Conservation (phyloP, 129 eudicot genomes). For the Silybum marianum region DNA sequence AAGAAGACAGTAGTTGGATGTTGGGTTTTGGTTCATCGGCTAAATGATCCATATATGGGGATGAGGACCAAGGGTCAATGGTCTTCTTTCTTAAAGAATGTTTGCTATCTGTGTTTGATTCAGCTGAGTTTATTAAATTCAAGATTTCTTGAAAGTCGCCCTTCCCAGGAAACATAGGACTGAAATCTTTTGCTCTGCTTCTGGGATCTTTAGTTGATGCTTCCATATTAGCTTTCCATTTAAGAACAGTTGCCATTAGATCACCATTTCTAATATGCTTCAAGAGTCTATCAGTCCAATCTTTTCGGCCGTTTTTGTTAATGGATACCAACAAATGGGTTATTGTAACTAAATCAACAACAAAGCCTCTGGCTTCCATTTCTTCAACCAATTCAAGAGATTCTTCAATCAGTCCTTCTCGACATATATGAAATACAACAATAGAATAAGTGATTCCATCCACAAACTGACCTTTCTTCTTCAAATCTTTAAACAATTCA, state of each 20-base stretch:
- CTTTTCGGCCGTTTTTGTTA: slow-evolving; percentile 60
- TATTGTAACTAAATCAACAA: slow-evolving; percentile 79
- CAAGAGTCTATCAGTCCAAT: slow-evolving; percentile 60
- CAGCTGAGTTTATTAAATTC: slow-evolving; percentile 32
- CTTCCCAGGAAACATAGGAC: slow-evolving; percentile 62
- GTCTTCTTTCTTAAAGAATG: slow-evolving; percentile 16
- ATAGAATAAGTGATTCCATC: slow-evolving; percentile 78
- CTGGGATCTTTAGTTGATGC: slow-evolving; percentile 52
- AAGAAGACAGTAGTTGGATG: slow-evolving; percentile 32
- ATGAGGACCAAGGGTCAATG: slow-evolving; percentile 81
- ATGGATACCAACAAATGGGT: slow-evolving; percentile 66
- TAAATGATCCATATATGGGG: slow-evolving; percentile 78
- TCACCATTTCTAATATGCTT: slow-evolving; percentile 62
- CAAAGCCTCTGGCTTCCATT: slow-evolving; percentile 87
- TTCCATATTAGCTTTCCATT: slow-evolving; percentile 87
- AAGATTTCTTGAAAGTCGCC: slow-evolving; percentile 56
- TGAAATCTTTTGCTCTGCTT: slow-evolving; percentile 60
- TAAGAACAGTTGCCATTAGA: slow-evolving; percentile 54
- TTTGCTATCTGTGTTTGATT: slow-evolving; percentile 6
- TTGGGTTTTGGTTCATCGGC: slow-evolving; percentile 50
- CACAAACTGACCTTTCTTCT: slow-evolving; percentile 84
- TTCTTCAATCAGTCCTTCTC: slow-evolving; percentile 62
- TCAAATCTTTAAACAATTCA: slow-evolving; percentile 67
- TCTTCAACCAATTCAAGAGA: slow-evolving; percentile 77
- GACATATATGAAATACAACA: slow-evolving; percentile 61